phyloP scores from a whole-genome alignment of 768 basidiomycete species.

The Pleurotus pulmonarius region DNA sequence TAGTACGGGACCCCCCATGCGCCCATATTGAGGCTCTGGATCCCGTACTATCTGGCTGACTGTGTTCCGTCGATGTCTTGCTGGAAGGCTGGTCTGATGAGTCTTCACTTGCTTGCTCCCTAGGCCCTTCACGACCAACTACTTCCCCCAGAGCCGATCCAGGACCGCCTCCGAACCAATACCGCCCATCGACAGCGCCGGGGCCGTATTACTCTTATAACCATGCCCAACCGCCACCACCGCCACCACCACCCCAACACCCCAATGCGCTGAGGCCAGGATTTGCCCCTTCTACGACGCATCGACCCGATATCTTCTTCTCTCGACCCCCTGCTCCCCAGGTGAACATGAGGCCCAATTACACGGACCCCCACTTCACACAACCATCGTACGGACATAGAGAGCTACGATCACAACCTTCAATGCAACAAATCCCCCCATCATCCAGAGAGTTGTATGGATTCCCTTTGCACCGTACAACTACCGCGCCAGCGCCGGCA shows the following conservation, averaged over 20 bases:
- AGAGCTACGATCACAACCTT: constrained; percentile 1
- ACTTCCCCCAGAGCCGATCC: not conserved
- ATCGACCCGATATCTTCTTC: constrained; percentile 28
- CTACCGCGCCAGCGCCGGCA: constrained; percentile 16
- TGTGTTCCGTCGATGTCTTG: no score
- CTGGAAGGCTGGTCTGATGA: not conserved
- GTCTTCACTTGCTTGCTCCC: not conserved
- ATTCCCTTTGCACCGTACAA: constrained; percentile 12
- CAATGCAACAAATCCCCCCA: not conserved
- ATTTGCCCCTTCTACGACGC: constrained; percentile 26
- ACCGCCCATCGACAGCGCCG: constrained; percentile 10
- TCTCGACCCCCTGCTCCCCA: constrained; percentile 13
- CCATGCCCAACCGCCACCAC: constrained; percentile 6
- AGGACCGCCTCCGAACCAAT: constrained; percentile 1
- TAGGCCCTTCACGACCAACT: constrained; percentile 1
- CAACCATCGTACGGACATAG: not conserved
- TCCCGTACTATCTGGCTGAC: no score
- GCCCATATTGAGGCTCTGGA: no score
- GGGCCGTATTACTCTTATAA: not conserved
- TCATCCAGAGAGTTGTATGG: not conserved
- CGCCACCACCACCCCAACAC: constrained; percentile 9
- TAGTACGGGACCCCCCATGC: no score
- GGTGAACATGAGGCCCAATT: not conserved
- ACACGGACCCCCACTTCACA: not conserved
- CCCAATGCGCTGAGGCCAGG: constrained; percentile 23